Percentiles rank a stretch among this genome's conserved stretches.
Conservation (phyloP, 116 monocot species). For the Papilionanthe hybrid region DNA sequence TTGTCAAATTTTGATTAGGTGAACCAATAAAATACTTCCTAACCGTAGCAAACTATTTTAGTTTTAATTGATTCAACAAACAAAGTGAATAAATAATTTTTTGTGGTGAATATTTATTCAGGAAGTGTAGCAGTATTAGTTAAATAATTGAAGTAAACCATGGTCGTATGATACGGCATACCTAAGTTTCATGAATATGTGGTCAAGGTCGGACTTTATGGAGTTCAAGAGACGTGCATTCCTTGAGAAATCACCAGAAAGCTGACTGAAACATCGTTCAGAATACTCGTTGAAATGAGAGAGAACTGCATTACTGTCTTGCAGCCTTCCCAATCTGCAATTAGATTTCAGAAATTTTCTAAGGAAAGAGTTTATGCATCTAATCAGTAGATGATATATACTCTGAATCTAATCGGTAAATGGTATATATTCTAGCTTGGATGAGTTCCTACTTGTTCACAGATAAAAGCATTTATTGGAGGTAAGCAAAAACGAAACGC, state of each 20-base stretch:
- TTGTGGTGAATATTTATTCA: too few species aligned
- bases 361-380: neutral
- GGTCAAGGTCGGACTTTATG: constrained; percentile 81
- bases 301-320: constrained; percentile 89
- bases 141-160: neutral
- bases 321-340: constrained; percentile 80
- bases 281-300: constrained; percentile 90
- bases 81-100: too few species aligned
- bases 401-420: too few species aligned
- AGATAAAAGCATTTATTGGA: too few species aligned
- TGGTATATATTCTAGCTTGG: too few species aligned
- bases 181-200: constrained; percentile 81
- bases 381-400: neutral
- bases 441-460: too few species aligned
- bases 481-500: too few species aligned
- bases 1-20: too few species aligned
- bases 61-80: too few species aligned
- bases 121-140: too few species aligned
- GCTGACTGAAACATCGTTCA: constrained; percentile 63
- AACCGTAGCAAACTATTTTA: too few species aligned
- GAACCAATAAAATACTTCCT: too few species aligned
- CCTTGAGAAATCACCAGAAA: constrained; percentile 65
- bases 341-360: neutral
- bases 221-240: constrained; percentile 73
- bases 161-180: constrained; percentile 6